Conservation (phyloP, 176 grass and related monocot genomes). For the Triticum turgidum region DNA sequence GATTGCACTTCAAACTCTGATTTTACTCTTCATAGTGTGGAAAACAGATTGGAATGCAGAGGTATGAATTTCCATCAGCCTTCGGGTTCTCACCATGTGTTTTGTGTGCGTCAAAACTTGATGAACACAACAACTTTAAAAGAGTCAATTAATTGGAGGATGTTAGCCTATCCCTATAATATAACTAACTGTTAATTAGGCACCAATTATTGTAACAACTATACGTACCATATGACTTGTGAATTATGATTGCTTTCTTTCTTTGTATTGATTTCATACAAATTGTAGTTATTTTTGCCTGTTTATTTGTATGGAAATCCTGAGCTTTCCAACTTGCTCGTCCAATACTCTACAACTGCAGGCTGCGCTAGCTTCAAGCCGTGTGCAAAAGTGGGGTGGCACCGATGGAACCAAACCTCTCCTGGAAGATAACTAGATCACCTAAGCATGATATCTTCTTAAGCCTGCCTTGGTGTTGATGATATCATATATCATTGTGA, state of each 20-base stretch:
- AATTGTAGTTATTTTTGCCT: background rate
- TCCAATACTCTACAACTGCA: no score
- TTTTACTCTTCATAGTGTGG: constrained; percentile 36
- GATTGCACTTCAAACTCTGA: constrained; percentile 32
- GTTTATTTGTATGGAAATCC: background rate
- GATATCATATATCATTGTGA: no score
- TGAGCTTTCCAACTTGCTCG: background rate
- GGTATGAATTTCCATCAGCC: background rate
- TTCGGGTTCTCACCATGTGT: background rate
- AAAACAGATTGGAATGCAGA: constrained; percentile 52
- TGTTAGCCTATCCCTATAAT: background rate
- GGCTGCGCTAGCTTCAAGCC: no score
- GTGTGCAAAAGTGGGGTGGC: no score
- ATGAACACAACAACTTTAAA: background rate
- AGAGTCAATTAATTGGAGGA: background rate
- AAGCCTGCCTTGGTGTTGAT: no score
- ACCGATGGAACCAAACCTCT: no score
- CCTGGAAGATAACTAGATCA: no score
- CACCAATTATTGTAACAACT: background rate
- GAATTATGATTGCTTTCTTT: background rate
- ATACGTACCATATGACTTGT: no score
- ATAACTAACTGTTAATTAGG: background rate
- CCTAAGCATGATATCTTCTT: no score
- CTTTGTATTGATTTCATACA: background rate
- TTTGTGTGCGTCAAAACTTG: background rate